Evolutionary conservation across 2,329 filamentous ascomycete species (phyloP), one percentile per base, ranked within the genome.

Genomic region (Blastomyces percursus): DNA sequence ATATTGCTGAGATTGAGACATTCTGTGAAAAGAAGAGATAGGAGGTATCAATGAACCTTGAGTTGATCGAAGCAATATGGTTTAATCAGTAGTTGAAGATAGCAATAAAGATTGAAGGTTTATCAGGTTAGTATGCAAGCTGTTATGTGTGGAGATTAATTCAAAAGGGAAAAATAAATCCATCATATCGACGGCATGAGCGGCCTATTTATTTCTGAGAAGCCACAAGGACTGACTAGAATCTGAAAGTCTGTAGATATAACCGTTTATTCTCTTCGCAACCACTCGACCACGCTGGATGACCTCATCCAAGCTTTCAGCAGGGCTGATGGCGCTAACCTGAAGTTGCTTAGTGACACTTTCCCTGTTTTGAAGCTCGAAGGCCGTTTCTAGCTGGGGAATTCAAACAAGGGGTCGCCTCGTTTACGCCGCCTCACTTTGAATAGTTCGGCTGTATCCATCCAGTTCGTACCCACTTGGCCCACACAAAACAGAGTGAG

Each of bases 1-100:
- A 67, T 80, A 80, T 66, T 79, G 74, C 63, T 77, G 73, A 54
- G 71, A 68, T 62, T 69, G 73, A 32, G 75, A 71, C 75, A 77
- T 77, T 57, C 11, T 63, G 48, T 46, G 30, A 48, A 62, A 44
- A n/a, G 32, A 19, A 21, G 27, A 50, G 16, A 30, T 40, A 27
- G 48, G 24, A 51, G 54, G 56, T 64, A 64, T 65, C 64, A 62
- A 62, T 58, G 19, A 24, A 48, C 12, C 35, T 42, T 40, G 12
- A 27, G 54, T 35, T 6, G n/a, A 35, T 24, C 21, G 16, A 35
- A 40, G 27, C 35, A 9, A 57, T 42, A n/a, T 40, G n/a, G 14
- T 32, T 40, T 21, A 24, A 12, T 24, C 11, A 24, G 40, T 35
- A 56, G 35, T 35, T 3, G 19, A 2, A 11, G 32, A 27, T 21